Evolutionary conservation across 495 filamentous ascomycete genomes (phyloP), one percentile per base, ranked within the genome.

Genomic region (Hypoxylon lenormandii): DNA sequence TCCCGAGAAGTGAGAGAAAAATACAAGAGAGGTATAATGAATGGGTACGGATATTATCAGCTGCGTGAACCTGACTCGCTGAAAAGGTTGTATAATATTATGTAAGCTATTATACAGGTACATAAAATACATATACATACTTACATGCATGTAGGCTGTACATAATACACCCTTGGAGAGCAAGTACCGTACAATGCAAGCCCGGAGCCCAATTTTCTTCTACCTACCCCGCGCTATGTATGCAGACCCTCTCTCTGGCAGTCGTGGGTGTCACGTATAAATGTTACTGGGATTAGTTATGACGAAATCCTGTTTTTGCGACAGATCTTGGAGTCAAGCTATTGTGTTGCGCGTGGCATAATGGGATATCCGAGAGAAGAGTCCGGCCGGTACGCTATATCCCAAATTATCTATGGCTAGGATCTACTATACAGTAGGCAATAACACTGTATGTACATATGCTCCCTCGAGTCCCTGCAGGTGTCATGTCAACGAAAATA

Each of bases 271-370:
- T 60, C 66, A 60, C n/a, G 30, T 18, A 19, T 53, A n/a, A n/a
- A 58, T 63, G 66, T 55, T 60, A 60, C 60, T 33, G 38, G 64
- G 55, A 61, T 56, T 16, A 50, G 15, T 37, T 16, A 70, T 70
- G 66, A 70, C 60, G 66, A 60, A 65, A 70, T 65, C 60, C 66
- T 64, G 66, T 65, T 70, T 70, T 65, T 38, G n/a, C 12, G 18
- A 6, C 16, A 43, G 21, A 49, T 59, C 64, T 56, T 52, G 37
- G 23, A 19, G 45, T 30, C 36, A 50, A 38, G 28, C 53, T 53
- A 23, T 42, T 40, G 40, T 19, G 48, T 16, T 46, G 40, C 13
- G 16, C 38, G 61, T 38, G 13, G 19, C 10, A 33, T 33, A 10
- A 49, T 33, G 30, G 30, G 30, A 33, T 33, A 33, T 33, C 30